Conservation (phyloP, 1,284 basidiomycete genomes). For the Ustilago nuda region DNA sequence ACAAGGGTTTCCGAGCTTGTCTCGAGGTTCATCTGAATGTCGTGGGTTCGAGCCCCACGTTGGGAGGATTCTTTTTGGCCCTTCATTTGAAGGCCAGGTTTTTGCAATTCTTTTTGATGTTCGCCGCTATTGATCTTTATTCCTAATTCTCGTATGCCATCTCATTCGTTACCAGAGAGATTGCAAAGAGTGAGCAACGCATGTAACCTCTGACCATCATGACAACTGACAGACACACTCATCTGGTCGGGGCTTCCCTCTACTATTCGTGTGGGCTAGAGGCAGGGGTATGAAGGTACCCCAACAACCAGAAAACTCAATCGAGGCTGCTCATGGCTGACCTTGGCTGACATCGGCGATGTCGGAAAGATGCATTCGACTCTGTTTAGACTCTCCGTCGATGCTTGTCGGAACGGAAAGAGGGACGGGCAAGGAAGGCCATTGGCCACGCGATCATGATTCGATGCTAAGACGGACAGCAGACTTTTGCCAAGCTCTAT, state of each 20-base stretch:
- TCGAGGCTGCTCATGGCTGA: not conserved
- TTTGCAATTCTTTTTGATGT: not conserved
- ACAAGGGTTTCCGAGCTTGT: constrained; percentile 47
- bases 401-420: constrained; percentile 6
- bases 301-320: too few relatives aligned
- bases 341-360: not conserved
- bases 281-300: too few relatives aligned
- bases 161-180: not conserved
- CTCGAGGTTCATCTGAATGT: constrained; percentile 62
- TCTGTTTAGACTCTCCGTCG: not conserved
- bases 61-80: constrained; percentile 56
- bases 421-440: not conserved
- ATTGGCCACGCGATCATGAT: constrained; percentile 1
- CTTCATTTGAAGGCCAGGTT: not conserved
- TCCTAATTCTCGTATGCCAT: not conserved
- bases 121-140: not conserved
- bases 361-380: not conserved
- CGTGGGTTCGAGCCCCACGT: constrained; percentile 69
- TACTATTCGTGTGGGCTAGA: too few relatives aligned
- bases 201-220: too few relatives aligned
- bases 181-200: too few relatives aligned
- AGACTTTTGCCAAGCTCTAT: constrained; percentile 1
- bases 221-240: too few relatives aligned
- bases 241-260: too few relatives aligned
- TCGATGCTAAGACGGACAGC: not conserved